Conservation (phyloP, 2,329 filamentous ascomycete genomes). For the Pestalotiopsis sp. region DNA sequence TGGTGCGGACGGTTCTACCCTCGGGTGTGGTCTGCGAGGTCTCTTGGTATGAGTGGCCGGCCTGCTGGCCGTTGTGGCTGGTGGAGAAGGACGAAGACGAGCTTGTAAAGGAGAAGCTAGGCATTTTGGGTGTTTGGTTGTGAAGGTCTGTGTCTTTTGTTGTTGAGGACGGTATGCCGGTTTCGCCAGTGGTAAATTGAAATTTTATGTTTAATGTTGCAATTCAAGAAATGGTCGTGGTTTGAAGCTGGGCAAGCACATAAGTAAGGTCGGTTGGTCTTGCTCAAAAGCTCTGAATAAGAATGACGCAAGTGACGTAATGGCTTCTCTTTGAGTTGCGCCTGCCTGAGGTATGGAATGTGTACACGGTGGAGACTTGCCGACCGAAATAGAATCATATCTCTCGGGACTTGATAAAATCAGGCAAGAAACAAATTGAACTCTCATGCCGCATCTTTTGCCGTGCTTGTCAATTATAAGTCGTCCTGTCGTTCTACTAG, state of each 20-base stretch:
- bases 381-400: neutral
- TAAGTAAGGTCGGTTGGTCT: neutral
- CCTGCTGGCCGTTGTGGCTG: conserved; percentile 5
- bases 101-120: conserved; percentile 10
- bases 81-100: conserved; percentile 10
- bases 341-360: neutral
- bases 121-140: neutral
- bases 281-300: neutral
- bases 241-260: neutral
- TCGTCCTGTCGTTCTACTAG: neutral
- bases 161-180: neutral
- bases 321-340: neutral
- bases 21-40: conserved; percentile 8
- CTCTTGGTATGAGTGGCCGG: conserved; percentile 1
- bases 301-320: conserved; percentile 4
- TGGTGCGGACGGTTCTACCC: conserved; percentile 8
- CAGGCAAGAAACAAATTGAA: too few relatives aligned
- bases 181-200: neutral
- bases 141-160: neutral
- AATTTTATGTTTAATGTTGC: neutral
- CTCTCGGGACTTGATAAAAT: too few relatives aligned
- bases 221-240: neutral
- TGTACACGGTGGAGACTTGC: too few relatives aligned
- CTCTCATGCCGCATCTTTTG: neutral
- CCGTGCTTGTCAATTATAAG: neutral